A percentile compares a stretch with the other conserved stretches of the same genome.
phyloP scores from a whole-genome alignment of 805 yeast genomes.

The Yamadazyma endophytica region DNA sequence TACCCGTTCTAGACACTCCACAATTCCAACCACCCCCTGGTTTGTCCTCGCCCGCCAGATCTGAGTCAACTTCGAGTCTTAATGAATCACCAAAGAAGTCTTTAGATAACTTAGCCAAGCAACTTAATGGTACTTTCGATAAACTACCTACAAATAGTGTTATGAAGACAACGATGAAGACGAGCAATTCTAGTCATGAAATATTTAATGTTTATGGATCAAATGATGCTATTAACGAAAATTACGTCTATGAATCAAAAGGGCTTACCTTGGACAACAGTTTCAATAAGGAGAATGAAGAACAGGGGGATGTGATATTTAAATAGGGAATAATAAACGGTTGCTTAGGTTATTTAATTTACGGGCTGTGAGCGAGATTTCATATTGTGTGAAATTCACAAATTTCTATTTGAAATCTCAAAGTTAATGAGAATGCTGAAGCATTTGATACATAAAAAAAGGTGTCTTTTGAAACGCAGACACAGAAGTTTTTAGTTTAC shows the following conservation, averaged over 20 bases:
- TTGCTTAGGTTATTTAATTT: too few species aligned
- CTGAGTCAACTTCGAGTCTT: background rate
- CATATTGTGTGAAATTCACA: too few species aligned
- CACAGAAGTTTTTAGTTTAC: too few species aligned
- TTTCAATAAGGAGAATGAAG: constrained; percentile 10
- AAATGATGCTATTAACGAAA: constrained; percentile 27
- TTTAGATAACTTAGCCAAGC: constrained; percentile 37
- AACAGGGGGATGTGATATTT: constrained; percentile 10
- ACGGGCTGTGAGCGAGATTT: too few species aligned
- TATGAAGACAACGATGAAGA: background rate
- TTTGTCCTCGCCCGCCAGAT: background rate
- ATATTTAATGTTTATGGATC: constrained; percentile 13
- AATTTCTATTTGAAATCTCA: too few species aligned
- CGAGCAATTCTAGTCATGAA: constrained; percentile 25
- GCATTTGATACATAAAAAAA: too few species aligned
- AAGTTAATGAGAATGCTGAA: too few species aligned
- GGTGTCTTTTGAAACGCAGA: too few species aligned
- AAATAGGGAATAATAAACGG: too few species aligned
- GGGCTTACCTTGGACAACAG: constrained; percentile 18
- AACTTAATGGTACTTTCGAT: constrained; percentile 31
- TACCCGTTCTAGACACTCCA: constrained; percentile 29
- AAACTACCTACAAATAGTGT: constrained; percentile 33
- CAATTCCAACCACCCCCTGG: constrained; percentile 1
- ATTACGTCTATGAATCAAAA: constrained; percentile 20
- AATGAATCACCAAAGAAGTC: constrained; percentile 3